These are phyloP conservation scores for Leccinum disarticulatum DNA, from an alignment of 768 basidiomycete species.

Conservation along the genomic window DNA sequence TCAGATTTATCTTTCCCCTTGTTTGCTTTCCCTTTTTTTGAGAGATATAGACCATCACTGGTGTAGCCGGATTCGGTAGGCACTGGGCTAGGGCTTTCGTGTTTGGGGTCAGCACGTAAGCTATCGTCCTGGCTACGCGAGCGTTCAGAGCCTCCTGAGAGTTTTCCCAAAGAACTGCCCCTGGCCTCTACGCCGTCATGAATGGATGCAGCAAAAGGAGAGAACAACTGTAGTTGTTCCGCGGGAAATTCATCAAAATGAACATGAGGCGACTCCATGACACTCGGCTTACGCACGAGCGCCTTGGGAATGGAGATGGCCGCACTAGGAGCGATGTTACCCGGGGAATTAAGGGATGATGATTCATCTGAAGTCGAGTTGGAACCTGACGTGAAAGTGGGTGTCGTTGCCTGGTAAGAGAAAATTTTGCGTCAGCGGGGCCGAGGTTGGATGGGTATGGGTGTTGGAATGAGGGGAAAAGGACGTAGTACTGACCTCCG, in stretches of 20 bases:
- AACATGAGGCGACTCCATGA: slow-evolving; percentile 30
- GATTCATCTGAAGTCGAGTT: slow-evolving; percentile 46
- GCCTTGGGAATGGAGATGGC: slow-evolving; percentile 17
- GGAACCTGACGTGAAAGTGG: slow-evolving; percentile 40
- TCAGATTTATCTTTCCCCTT: slow-evolving; percentile 22
- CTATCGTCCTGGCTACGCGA: slow-evolving; percentile 25
- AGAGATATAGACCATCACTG: slow-evolving; percentile 35
- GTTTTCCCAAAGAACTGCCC: slow-evolving; percentile 1
- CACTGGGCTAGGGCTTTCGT: slow-evolving; percentile 17
- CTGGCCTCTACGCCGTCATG: neutral
- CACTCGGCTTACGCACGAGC: slow-evolving; percentile 30
- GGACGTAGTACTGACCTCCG: slow-evolving; percentile 30
- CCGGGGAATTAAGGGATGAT: slow-evolving; percentile 31
- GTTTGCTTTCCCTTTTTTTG: slow-evolving; percentile 21
- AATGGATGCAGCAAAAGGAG: slow-evolving; percentile 20
- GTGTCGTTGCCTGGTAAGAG: slow-evolving; percentile 26
- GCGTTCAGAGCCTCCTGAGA: slow-evolving; percentile 13
- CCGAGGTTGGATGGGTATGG: neutral
- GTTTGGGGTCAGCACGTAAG: slow-evolving; percentile 8
- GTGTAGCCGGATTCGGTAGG: slow-evolving; percentile 25
- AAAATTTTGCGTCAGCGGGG: slow-evolving; percentile 13
- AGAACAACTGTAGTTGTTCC: slow-evolving; percentile 30
- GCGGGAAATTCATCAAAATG: slow-evolving; percentile 33
- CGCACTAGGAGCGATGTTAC: slow-evolving; percentile 18
- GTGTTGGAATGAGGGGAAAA: neutral